Percentiles rank a stretch among this genome's conserved stretches.
These are phyloP conservation scores for Sordariomycetes sp. DNA, from an alignment of 2,329 filamentous ascomycete genomes.

Conservation along the genomic window DNA sequence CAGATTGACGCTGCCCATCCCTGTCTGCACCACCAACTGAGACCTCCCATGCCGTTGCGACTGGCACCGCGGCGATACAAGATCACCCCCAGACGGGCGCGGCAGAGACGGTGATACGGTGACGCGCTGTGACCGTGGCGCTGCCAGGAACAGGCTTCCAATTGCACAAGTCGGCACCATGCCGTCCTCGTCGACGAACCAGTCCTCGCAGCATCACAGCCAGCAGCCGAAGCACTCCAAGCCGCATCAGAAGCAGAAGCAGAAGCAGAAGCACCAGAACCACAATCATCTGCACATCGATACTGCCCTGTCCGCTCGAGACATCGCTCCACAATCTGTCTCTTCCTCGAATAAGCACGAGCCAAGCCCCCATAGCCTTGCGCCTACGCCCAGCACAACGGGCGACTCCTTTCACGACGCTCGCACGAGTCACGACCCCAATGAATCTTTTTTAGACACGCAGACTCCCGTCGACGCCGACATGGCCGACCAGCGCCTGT, in stretches of 20 bases:
- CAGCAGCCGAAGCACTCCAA: neutral
- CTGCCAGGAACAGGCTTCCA: neutral
- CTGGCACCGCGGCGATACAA: neutral
- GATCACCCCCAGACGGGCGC: neutral
- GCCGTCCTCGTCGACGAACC: neutral
- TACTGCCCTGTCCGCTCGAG: neutral
- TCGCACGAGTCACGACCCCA: neutral
- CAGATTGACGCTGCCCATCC: too few relatives aligned
- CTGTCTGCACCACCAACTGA: too few relatives aligned
- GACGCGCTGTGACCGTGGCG: neutral
- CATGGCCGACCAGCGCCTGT: conserved; percentile 15
- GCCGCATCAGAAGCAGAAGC: neutral
- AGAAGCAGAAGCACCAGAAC: neutral
- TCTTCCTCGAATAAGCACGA: neutral
- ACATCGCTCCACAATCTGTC: conserved; percentile 3
- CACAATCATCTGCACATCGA: neutral
- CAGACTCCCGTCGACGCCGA: conserved; percentile 10
- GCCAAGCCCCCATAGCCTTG: conserved; percentile 1
- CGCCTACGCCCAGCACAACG: neutral
- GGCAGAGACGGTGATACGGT: too few relatives aligned
- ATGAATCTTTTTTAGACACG: conserved; percentile 15
- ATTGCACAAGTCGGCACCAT: neutral
- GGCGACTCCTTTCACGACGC: neutral
- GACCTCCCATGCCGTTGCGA: too few relatives aligned
- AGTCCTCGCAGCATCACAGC: conserved; percentile 1